Base-by-base conservation (phyloP, 1,139 yeast genomes). In the Pichia sp. region DNA sequence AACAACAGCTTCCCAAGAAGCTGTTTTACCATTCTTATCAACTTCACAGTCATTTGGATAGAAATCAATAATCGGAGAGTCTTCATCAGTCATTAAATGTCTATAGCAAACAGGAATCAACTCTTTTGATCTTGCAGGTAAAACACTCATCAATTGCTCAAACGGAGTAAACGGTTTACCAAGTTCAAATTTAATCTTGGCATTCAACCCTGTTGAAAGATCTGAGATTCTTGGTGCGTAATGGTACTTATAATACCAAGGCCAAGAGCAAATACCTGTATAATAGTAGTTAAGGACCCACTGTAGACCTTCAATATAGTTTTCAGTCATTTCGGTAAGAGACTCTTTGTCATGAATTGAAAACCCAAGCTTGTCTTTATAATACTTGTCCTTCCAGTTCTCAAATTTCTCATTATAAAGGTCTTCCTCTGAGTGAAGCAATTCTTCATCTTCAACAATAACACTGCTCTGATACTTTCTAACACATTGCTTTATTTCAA, bases 1-100 rank as follows among this genome's bases (percentile, higher is more conserved):
- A n/a, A 93, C 97, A 54, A 93, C 97, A 8, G 98, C 98, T 73
- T 93, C 99, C 99, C 99, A 93, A 51, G 89, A 85, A 7, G 95
- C 96, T 54, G 92, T 88, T 69, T 93, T 95, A 52, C 98, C 99
- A 67, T 93, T 95, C 80, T 84, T 77, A 72, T 95, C 99, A 50
- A 90, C 78, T 54, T 85, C 92, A 59, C 93, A 96, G 59, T 89
- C 90, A 59, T 80, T 78, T 4, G 99, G 99, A 67, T 95, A 93
- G 65, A 90, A 92, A 62, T 90, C 97, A 56, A 79, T 80, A 61
- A 95, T 90, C 31, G 97, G 96, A 2, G 98, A 92, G 52, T 77
- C 77, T 49, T 84, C 85, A 56, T 92, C 97, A n/a, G 85, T 83
- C 97, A 93, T 92, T 59, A 95, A 75, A 6, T 84, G 80, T 70